A percentile compares a stretch with the other conserved stretches of the same genome.
Evolutionary conservation across 257 asterid genomes (phyloP).

Genomic region (Avicennia marina): DNA sequence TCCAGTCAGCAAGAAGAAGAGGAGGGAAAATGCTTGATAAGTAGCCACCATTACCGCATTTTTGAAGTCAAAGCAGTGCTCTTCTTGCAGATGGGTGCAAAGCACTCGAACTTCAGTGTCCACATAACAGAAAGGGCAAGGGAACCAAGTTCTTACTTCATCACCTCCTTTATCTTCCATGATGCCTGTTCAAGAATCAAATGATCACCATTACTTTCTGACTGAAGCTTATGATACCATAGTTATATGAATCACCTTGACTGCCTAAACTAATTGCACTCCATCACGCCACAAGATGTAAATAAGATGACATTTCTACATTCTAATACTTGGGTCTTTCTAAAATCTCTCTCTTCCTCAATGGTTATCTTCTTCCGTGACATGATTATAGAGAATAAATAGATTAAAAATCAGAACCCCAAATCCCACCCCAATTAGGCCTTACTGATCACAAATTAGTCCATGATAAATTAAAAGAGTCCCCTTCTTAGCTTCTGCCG

Average conservation of each 20-base stretch:
- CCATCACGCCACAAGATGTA: too few species aligned
- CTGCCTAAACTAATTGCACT: background rate
- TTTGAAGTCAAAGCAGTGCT: slow-evolving; percentile 72
- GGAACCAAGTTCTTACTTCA: slow-evolving; percentile 73
- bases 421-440: too few species aligned
- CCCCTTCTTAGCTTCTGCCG: too few species aligned
- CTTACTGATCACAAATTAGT: too few species aligned
- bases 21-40: background rate
- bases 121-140: slow-evolving; percentile 81
- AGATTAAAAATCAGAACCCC: too few species aligned
- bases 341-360: too few species aligned
- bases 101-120: slow-evolving; percentile 64
- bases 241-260: background rate
- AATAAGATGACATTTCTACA: too few species aligned
- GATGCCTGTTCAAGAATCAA: slow-evolving; percentile 29
- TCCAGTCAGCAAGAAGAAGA: background rate
- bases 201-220: background rate
- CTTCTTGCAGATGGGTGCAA: slow-evolving; percentile 72
- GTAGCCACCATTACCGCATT: slow-evolving; percentile 45
- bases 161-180: slow-evolving; percentile 49
- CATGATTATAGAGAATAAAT: too few species aligned
- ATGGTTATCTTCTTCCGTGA: too few species aligned
- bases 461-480: too few species aligned
- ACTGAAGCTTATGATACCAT: background rate
- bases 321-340: too few species aligned